Conservation (phyloP, 352 stramenopile species). For the Thalassiosira hispida region DNA sequence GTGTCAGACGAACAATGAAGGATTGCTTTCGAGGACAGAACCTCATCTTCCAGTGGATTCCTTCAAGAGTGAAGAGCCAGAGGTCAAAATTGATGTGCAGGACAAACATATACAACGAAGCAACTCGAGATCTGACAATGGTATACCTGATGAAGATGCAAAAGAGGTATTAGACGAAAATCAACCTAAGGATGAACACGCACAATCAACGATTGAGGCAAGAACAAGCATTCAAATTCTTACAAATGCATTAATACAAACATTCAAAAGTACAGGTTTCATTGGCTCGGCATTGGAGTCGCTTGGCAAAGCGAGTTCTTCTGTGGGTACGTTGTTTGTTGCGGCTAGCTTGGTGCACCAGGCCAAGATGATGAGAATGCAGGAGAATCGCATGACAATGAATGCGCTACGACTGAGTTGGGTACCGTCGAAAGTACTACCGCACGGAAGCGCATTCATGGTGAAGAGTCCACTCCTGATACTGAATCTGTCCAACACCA, state of each 20-base stretch:
- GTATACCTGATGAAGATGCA: background rate
- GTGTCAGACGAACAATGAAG: conserved; percentile 17
- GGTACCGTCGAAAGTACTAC: background rate
- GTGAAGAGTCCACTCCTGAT: conserved; percentile 5
- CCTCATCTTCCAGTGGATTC: conserved; percentile 11
- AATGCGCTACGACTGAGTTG: conserved; percentile 8
- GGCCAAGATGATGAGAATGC: conserved; percentile 24
- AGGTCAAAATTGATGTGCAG: conserved; percentile 13
- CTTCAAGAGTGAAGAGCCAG: conserved; percentile 15
- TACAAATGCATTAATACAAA: conserved; percentile 58
- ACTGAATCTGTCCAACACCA: background rate
- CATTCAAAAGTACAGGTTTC: conserved; percentile 62
- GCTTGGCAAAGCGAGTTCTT: conserved; percentile 50
- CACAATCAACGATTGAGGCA: conserved; percentile 2
- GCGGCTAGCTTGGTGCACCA: conserved; percentile 68
- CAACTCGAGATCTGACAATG: background rate
- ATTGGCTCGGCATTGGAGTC: conserved; percentile 69
- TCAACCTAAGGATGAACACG: conserved; percentile 4
- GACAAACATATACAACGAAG: conserved; percentile 2
- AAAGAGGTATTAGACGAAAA: background rate
- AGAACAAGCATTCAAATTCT: conserved; percentile 13
- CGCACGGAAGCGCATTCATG: background rate
- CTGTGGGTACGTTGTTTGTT: conserved; percentile 73
- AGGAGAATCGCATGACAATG: conserved; percentile 9
- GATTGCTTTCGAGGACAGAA: conserved; percentile 11